A percentile compares a stretch with the other conserved stretches of the same genome.
Conservation (phyloP, 805 yeast genomes). For the Candida tallmaniae region DNA sequence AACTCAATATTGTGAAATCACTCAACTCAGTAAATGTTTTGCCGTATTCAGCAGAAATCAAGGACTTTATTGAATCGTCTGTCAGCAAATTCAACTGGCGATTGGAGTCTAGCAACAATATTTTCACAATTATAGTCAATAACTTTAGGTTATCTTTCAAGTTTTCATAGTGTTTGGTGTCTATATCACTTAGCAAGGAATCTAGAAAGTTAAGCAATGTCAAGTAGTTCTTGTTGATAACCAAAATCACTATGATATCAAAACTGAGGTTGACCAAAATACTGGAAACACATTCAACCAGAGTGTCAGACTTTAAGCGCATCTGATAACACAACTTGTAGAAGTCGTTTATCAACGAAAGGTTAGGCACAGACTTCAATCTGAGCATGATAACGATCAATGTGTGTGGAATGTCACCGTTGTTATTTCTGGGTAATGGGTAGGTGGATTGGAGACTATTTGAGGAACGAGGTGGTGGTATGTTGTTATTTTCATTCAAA, state of each 20-base stretch:
- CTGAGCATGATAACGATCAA: slow-evolving; percentile 33
- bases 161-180: not conserved
- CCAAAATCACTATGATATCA: slow-evolving; percentile 26
- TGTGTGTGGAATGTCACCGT: slow-evolving; percentile 21
- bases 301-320: slow-evolving; percentile 18
- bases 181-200: slow-evolving; percentile 10
- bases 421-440: slow-evolving; percentile 36
- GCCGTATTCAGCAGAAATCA: not conserved
- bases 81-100: not conserved
- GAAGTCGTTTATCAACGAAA: slow-evolving; percentile 38
- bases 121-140: slow-evolving; percentile 1
- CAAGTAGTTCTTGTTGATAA: slow-evolving; percentile 25
- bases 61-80: not conserved
- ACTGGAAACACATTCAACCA: not conserved
- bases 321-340: slow-evolving; percentile 40
- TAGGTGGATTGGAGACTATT: slow-evolving; percentile 16
- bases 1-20: not conserved
- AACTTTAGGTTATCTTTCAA: slow-evolving; percentile 2
- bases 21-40: slow-evolving; percentile 1
- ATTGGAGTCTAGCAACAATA: slow-evolving; percentile 3
- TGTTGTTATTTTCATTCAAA: slow-evolving; percentile 22
- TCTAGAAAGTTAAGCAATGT: slow-evolving; percentile 24
- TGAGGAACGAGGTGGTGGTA: slow-evolving; percentile 5
- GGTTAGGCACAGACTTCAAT: slow-evolving; percentile 39
- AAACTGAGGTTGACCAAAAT: slow-evolving; percentile 28